Percentiles rank a stretch among this genome's conserved stretches.
Conservation (phyloP, 768 basidiomycete genomes). For the Trametes villosa region DNA sequence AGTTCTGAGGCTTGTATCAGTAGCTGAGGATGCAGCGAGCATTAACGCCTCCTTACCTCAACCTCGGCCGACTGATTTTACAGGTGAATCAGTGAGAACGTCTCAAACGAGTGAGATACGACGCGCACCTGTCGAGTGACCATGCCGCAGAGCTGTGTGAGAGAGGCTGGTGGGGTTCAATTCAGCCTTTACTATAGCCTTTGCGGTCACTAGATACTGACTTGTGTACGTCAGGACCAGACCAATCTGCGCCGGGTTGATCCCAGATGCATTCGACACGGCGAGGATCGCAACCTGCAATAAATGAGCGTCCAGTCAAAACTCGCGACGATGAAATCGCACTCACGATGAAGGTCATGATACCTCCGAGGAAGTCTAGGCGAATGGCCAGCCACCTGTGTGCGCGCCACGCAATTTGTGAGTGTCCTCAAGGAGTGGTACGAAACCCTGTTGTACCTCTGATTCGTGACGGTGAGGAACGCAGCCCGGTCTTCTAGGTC, state of each 20-base stretch:
- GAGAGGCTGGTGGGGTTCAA: constrained; percentile 39
- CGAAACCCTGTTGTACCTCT: constrained; percentile 45
- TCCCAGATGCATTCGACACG: constrained; percentile 55
- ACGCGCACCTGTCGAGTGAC: constrained; percentile 50
- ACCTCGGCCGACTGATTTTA: constrained; percentile 55
- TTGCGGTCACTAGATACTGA: constrained; percentile 32
- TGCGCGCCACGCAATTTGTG: no score
- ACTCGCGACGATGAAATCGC: neutral
- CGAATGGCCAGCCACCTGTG: constrained; percentile 70
- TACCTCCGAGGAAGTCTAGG: constrained; percentile 68
- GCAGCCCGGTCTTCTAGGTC: constrained; percentile 79
- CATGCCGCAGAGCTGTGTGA: constrained; percentile 57
- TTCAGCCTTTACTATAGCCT: neutral
- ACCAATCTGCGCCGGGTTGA: constrained; percentile 71
- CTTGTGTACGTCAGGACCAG: constrained; percentile 71
- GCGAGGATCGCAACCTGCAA: constrained; percentile 68
- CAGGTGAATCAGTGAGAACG: neutral
- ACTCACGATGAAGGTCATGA: constrained; percentile 58
- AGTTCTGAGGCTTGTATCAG: constrained; percentile 44
- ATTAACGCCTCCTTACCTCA: constrained; percentile 45
- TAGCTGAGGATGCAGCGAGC: neutral
- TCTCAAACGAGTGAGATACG: neutral
- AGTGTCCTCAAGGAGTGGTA: neutral
- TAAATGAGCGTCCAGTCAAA: neutral
- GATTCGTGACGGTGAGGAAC: constrained; percentile 66